Conservation (phyloP, 2,329 filamentous ascomycete species). For the Neobulgaria alba region DNA sequence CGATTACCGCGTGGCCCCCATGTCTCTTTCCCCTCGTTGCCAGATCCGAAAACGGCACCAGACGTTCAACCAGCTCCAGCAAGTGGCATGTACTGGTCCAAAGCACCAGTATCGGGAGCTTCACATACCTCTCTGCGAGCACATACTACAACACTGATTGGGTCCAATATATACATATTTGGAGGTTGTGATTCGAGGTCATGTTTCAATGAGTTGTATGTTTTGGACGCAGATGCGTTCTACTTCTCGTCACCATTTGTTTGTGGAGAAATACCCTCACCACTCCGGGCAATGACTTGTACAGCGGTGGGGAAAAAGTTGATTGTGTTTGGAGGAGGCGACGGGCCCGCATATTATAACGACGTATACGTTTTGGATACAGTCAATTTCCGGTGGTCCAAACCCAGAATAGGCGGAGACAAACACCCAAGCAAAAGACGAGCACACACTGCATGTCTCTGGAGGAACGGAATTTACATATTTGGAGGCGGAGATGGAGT, state of each 20-base stretch:
- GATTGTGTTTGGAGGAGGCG: constrained; percentile 61
- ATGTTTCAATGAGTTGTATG: constrained; percentile 63
- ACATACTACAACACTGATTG: constrained; percentile 58
- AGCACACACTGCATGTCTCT: constrained; percentile 62
- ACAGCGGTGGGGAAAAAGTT: constrained; percentile 64
- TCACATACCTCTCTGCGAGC: constrained; percentile 54
- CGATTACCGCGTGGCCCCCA: constrained; percentile 30
- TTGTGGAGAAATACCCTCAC: constrained; percentile 54
- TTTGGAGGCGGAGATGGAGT: constrained; percentile 64
- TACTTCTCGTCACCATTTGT: constrained; percentile 60
- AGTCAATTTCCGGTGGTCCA: constrained; percentile 58
- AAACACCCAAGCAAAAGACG: constrained; percentile 50
- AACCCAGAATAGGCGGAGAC: constrained; percentile 49
- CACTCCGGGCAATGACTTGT: constrained; percentile 62
- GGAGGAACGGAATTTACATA: constrained; percentile 64
- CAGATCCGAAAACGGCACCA: constrained; percentile 45
- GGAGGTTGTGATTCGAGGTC: constrained; percentile 58
- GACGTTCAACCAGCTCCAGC: constrained; percentile 55
- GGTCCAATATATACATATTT: constrained; percentile 60
- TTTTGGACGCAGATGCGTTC: constrained; percentile 61
- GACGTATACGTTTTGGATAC: constrained; percentile 66
- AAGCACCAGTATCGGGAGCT: constrained; percentile 53
- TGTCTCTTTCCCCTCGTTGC: constrained; percentile 47
- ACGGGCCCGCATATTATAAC: constrained; percentile 64
- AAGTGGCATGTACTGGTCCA: constrained; percentile 66